These are phyloP conservation scores for Lyophyllum atratum DNA, from an alignment of 768 basidiomycete species.

Conservation along the genomic window DNA sequence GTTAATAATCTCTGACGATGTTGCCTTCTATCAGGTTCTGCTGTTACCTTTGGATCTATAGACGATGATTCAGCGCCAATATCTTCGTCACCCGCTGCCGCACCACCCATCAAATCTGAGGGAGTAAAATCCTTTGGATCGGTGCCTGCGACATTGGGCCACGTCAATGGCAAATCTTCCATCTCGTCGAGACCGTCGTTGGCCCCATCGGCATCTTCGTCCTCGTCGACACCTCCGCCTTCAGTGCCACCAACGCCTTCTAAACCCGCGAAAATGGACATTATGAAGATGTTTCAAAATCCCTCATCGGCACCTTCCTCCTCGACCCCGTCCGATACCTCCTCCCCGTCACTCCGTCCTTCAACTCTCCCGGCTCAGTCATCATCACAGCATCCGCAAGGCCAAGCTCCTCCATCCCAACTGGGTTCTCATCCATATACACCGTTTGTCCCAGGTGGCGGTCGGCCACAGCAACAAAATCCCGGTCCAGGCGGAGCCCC, in stretches of 20 bases:
- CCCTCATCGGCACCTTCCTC: constrained; percentile 49
- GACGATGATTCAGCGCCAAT: constrained; percentile 77
- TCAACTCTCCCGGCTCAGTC: constrained; percentile 55
- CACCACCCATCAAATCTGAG: constrained; percentile 65
- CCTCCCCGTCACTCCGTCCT: constrained; percentile 59
- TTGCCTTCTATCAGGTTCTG: constrained; percentile 45
- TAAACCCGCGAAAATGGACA: constrained; percentile 50
- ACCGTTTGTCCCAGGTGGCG: constrained; percentile 46
- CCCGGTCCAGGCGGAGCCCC: constrained; percentile 52
- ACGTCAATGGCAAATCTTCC: constrained; percentile 65
- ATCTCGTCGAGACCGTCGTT: constrained; percentile 42
- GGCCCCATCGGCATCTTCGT: constrained; percentile 26
- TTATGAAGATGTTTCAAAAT: constrained; percentile 64
- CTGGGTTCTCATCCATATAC: constrained; percentile 46
- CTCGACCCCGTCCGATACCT: constrained; percentile 52
- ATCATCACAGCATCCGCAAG: constrained; percentile 34
- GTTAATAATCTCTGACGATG: constrained; percentile 10
- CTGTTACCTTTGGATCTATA: constrained; percentile 89
- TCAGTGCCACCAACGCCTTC: constrained; percentile 34
- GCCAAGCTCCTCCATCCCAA: constrained; percentile 38
- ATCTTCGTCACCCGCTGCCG: constrained; percentile 79
- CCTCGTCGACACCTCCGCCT: constrained; percentile 37
- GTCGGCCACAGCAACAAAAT: constrained; percentile 46
- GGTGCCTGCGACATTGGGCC: constrained; percentile 57
- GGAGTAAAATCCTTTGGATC: constrained; percentile 83